Evolutionary conservation across 306 rosid species (phyloP).

Genomic region (Quercus variabilis): DNA sequence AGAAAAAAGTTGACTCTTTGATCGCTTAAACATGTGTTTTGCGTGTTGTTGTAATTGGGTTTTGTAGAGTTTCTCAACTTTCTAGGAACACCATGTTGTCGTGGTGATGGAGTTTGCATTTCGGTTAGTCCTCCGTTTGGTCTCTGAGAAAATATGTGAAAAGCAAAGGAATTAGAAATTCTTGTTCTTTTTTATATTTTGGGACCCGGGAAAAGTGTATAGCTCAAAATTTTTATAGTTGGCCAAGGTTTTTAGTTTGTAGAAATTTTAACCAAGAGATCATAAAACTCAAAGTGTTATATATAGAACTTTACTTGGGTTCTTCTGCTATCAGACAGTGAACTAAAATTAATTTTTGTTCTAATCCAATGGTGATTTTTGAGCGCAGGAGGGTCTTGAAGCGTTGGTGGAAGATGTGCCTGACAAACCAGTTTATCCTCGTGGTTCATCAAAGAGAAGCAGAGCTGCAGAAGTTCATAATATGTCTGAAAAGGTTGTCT

Average conservation of each 20-base stretch:
- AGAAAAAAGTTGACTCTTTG: not conserved
- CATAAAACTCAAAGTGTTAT: not conserved
- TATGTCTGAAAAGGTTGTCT: constrained; percentile 82
- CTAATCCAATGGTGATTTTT: not conserved
- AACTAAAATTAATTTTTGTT: not conserved
- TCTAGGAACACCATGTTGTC: not conserved
- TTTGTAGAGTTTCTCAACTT: not conserved
- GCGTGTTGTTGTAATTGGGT: not conserved
- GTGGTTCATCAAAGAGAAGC: constrained; percentile 83
- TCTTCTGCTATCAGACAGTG: not conserved
- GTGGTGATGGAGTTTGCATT: not conserved
- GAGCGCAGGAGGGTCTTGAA: constrained; percentile 69
- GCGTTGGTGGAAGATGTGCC: constrained; percentile 56
- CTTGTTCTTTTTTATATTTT: not conserved
- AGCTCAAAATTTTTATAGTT: not conserved
- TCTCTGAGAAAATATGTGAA: not conserved
- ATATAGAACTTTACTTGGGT: not conserved
- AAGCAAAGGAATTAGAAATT: not conserved
- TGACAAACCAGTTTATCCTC: constrained; percentile 30
- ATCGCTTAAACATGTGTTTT: not conserved
- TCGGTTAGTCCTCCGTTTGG: not conserved
- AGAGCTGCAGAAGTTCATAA: constrained; percentile 99
- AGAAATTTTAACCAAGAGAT: not conserved
- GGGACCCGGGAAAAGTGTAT: constrained; percentile 8
- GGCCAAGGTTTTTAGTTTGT: not conserved